Evolutionary conservation across 1,284 basidiomycete species (phyloP), one percentile per base, ranked within the genome.

Genomic region (Vanrija humicola): DNA sequence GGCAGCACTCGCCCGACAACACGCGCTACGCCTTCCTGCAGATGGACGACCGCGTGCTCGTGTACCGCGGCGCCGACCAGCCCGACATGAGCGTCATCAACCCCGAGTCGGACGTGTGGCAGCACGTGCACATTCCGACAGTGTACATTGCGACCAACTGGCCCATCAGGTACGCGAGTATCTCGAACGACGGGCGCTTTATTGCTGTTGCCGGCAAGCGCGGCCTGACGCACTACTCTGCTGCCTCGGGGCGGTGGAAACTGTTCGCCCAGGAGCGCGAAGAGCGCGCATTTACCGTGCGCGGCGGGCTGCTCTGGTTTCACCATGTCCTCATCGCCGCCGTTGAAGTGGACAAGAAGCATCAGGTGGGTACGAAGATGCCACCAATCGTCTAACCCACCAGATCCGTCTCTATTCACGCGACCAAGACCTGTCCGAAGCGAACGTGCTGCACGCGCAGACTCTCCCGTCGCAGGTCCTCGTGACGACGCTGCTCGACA

Each of bases 31-130:
- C 91, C 0, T 96, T 98, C 74, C 80, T 97, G 38, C 92, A 97
- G 75, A 85, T 95, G 82, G 93, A 98, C 68, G 93, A 98, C 69
- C 84, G 90, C 40, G 87, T 92, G 1, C 82, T 97, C 4, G 86
- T 98, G n/a, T 98, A 98, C 72, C 84, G 96, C 56, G 95, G 96
- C 3, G 89, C 91, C 19, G 95, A 98, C 74, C 93, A 97, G 75
- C 93, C 92, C 8, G 95, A 98, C 69, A 89, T 96, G 86, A 94
- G 91, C 68, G 87, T 98, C 47, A 97, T 98, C 72, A 97, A 97
- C 69, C 95, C 95, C n/a, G 94, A 97, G 69, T 91, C 90, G 3
- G 95, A 98, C 67, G 92, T 97, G 8, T 97, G 94, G 92, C 91
- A 97, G 65, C 88, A 91, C 76, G 88, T 97, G 73, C 59, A 77